Evolutionary conservation across 2,329 filamentous ascomycete genomes (phyloP), one percentile per base, ranked within the genome.

Genomic region (Hysterium pulicare): DNA sequence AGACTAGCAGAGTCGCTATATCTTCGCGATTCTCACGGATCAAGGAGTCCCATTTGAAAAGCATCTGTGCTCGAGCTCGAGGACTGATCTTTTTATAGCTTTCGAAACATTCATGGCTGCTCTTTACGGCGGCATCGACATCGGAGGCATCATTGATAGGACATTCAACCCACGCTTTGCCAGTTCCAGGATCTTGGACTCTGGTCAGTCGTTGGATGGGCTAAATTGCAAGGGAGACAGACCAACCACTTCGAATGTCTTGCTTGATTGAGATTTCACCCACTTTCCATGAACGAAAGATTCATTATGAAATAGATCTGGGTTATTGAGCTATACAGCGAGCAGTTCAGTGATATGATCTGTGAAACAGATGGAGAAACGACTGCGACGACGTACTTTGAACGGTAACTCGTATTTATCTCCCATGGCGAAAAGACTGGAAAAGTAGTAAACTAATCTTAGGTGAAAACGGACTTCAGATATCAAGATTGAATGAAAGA

Each of bases 11-110:
- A 17, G 76, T 75, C 2, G 81, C 80, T 24, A 86, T 64, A 51
- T 86, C 82, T 38, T 82, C 77, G 46, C 70, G 73, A 50, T 83
- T 78, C 40, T 78, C 78, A 6, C 76, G 73, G 50, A 85, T 84
- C 42, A 86, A 70, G 3, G 73, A 62, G 61, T 86, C 78, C 81
- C 82, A 86, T 61, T 80, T 80, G 41, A 82, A 63, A 8, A 87
- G 68, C 62, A 78, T 76, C 52, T 83, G 76, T 2, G 82, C 82
- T 40, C 82, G 75, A 40, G 73, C 71, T 13, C 79, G 72, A 0
- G 83, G 82, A 49, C 77, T 84, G 41, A 75, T 64, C 48, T 79
- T 82, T 44, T 71, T 73, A 66, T 78, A 87, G 16, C 66, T 65
- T 48, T 79, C 66, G 53, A 86, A 86, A 3, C 80, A 79, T n/a